Percentiles rank a stretch among this genome's conserved stretches.
phyloP scores from a whole-genome alignment of 1,284 basidiomycete species.

The Trichosporon sp. region DNA sequence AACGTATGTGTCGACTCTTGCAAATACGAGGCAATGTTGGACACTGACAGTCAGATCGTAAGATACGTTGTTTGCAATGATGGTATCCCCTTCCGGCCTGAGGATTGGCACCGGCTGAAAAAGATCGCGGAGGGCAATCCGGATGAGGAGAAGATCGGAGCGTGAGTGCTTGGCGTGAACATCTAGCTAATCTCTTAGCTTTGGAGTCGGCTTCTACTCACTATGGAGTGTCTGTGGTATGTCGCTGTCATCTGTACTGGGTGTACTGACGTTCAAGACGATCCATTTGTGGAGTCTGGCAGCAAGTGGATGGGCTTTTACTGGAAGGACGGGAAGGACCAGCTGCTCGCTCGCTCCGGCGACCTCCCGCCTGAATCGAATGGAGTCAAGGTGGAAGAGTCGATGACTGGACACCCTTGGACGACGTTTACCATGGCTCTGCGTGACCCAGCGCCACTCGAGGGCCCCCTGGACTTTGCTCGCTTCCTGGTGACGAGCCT shows the following conservation, averaged over 20 bases:
- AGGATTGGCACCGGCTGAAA: conserved; percentile 83
- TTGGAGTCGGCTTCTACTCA: conserved; percentile 53
- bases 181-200: conserved; percentile 15
- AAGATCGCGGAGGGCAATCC: conserved; percentile 58
- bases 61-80: conserved; percentile 71
- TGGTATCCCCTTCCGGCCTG: conserved; percentile 64
- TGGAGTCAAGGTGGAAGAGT: conserved; percentile 25
- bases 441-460: conserved; percentile 75
- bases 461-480: conserved; percentile 73
- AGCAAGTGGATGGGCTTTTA: conserved; percentile 93
- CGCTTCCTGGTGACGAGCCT: conserved; percentile 88
- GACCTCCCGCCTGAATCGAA: conserved; percentile 53
- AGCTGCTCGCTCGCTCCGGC: conserved; percentile 74
- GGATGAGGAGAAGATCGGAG: conserved; percentile 53
- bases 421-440: conserved; percentile 88
- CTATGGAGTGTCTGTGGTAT: conserved; percentile 50
- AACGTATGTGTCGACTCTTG: conserved; percentile 42
- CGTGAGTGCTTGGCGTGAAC: conserved; percentile 18
- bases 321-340: conserved; percentile 87
- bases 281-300: conserved; percentile 87
- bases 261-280: conserved; percentile 54
- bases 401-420: conserved; percentile 56
- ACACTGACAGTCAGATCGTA: conserved; percentile 34
- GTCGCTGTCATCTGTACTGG: conserved; percentile 13
- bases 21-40: not conserved